Percentiles rank a stretch among this genome's conserved stretches.
Evolutionary conservation across 441 rosid genomes (phyloP).

Genomic region (Arabidopsis hybrid): DNA sequence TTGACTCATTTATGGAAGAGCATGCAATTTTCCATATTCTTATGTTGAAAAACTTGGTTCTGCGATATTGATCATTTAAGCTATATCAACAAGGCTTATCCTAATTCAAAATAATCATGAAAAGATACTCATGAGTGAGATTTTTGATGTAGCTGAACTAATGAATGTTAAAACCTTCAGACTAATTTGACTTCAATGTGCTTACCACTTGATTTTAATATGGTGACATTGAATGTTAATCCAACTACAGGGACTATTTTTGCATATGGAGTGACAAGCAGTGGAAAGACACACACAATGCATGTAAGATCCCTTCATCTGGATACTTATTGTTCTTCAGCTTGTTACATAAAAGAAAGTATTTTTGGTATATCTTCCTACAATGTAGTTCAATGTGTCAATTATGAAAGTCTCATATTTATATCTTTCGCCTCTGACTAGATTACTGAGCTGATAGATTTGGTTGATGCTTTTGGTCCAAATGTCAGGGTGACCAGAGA

Average conservation of each 20-base stretch:
- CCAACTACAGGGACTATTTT: slow-evolving; percentile 84
- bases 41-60: slow-evolving; percentile 18
- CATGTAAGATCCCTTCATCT: slow-evolving; percentile 70
- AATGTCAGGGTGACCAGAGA: slow-evolving; percentile 99
- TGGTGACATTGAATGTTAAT: slow-evolving; percentile 41
- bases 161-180: slow-evolving; percentile 11
- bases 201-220: slow-evolving; percentile 24
- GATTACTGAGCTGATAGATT: slow-evolving; percentile 12
- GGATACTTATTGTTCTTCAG: slow-evolving; percentile 24
- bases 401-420: slow-evolving; percentile 6
- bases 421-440: not conserved
- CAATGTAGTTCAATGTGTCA: slow-evolving; percentile 9
- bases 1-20: not conserved
- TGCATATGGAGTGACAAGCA: slow-evolving; percentile 99
- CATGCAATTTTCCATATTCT: not conserved
- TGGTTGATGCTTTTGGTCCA: slow-evolving; percentile 41
- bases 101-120: not conserved
- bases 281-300: slow-evolving; percentile 99
- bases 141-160: not conserved
- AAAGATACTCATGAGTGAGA: not conserved
- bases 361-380: not conserved
- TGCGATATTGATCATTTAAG: slow-evolving; percentile 11
- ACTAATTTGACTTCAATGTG: not conserved
- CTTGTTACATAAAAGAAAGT: slow-evolving; percentile 12
- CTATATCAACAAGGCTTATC: slow-evolving; percentile 26